These are phyloP conservation scores for Russula sp. DNA, from an alignment of 768 basidiomycete species.

Conservation along the genomic window DNA sequence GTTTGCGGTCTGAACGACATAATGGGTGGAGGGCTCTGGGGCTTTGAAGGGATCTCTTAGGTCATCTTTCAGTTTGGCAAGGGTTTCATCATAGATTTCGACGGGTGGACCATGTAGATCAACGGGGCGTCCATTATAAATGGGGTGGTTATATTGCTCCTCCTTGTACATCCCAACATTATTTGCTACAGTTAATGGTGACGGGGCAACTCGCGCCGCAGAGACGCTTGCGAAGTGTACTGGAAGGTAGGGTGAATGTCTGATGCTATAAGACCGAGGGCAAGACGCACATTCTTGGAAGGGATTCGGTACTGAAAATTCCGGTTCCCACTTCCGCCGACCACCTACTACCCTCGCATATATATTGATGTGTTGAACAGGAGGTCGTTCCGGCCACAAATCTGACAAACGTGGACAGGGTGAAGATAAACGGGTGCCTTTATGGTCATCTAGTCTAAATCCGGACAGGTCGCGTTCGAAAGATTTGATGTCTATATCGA, in stretches of 20 bases:
- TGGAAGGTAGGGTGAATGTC: background rate
- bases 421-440: too few relatives aligned
- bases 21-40: background rate
- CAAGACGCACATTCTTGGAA: background rate
- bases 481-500: too few relatives aligned
- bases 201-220: background rate
- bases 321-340: too few relatives aligned
- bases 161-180: background rate
- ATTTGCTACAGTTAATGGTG: background rate
- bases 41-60: background rate
- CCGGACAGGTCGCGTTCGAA: too few relatives aligned
- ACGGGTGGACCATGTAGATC: background rate
- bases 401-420: too few relatives aligned
- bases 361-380: too few relatives aligned
- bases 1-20: background rate
- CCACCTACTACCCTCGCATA: too few relatives aligned
- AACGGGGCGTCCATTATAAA: background rate
- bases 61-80: background rate
- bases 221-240: background rate
- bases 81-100: background rate
- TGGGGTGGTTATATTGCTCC: background rate
- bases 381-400: too few relatives aligned
- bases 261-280: too few relatives aligned
- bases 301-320: too few relatives aligned
- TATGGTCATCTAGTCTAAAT: too few relatives aligned